Evolutionary conservation across 306 rosid species (phyloP), one percentile per base, ranked within the genome.

Genomic region (Glycyrrhiza uralensis): DNA sequence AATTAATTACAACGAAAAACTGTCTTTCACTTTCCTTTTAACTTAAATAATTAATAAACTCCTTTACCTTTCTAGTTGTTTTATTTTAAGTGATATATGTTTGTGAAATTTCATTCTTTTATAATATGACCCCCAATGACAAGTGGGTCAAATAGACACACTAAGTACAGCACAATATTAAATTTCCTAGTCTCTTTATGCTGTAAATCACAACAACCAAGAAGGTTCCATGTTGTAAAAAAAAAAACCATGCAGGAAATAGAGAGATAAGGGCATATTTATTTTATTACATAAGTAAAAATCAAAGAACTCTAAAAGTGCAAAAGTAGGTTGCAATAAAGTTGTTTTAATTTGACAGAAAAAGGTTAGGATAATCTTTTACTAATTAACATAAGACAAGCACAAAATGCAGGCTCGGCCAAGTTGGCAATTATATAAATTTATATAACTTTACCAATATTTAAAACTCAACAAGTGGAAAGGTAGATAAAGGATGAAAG

Each of bases 211-310:
- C 47, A 72, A 19, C 42, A 41, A 41, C 58, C 24, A 52, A 69
- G 11, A 50, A 78, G 79, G 15, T 35, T 44, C 9, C 14, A 41
- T 4, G 56, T 57, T 54, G 66, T 70, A 56, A 61, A 12, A 50
- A 50, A 20, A 35, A 22, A 11, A 23, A 18, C 61, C 18, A 35
- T 11, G 28, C 19, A 58, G 36, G 51, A 39, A 56, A 9, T 52
- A 24, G 47, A 65, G 69, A 57, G 87, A 85, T 80, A 70, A 85
- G 85, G 70, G 4, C 58, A n/a, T 7, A 35, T 15, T 56, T 19
- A 63, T 79, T 39, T 69, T 56, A 56, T 46, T 14, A 60, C 32
- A 59, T 2, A 18, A 42, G 52, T 59, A 20, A 71, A 3, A 1
- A 41, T 49, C 24, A 50, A 33, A 38, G 29, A 28, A 75, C 23